A percentile compares a stretch with the other conserved stretches of the same genome.
phyloP scores from a whole-genome alignment of 306 rosid genomes.

The Cicer cuneatum region DNA sequence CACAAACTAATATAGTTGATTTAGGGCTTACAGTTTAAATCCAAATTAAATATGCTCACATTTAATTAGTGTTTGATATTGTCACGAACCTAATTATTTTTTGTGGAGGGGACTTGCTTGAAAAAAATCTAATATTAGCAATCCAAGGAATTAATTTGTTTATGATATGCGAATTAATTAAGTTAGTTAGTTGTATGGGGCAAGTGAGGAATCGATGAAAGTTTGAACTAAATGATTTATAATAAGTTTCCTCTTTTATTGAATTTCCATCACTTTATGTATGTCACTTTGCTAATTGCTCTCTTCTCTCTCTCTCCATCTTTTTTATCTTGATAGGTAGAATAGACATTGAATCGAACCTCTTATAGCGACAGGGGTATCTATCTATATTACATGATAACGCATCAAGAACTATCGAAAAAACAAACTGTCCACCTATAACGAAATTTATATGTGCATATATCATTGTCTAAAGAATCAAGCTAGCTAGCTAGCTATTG shows the following conservation, averaged over 20 bases:
- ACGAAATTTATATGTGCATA: conserved; percentile 30
- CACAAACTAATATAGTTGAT: no score
- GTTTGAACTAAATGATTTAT: neutral
- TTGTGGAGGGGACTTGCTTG: no score
- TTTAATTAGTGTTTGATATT: no score
- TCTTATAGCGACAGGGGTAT: conserved; percentile 44
- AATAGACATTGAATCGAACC: conserved; percentile 39
- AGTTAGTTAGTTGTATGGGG: neutral
- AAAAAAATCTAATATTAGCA: no score
- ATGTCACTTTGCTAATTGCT: neutral
- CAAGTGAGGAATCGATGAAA: conserved; percentile 19
- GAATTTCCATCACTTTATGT: conserved; percentile 36
- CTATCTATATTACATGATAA: conserved; percentile 42
- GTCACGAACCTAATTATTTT: no score
- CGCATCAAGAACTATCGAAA: conserved; percentile 27
- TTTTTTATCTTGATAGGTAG: conserved; percentile 43
- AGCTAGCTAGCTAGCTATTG: neutral
- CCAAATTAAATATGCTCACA: no score
- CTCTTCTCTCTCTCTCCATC: conserved; percentile 1
- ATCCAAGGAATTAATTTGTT: no score
- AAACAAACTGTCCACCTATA: conserved; percentile 3
- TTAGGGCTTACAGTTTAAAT: no score
- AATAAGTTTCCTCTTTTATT: neutral
- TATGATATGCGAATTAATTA: no score
- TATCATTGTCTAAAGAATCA: conserved; percentile 14